These are phyloP conservation scores for Lasiosphaeria hispida DNA, from an alignment of 495 filamentous ascomycete species.

Conservation along the genomic window DNA sequence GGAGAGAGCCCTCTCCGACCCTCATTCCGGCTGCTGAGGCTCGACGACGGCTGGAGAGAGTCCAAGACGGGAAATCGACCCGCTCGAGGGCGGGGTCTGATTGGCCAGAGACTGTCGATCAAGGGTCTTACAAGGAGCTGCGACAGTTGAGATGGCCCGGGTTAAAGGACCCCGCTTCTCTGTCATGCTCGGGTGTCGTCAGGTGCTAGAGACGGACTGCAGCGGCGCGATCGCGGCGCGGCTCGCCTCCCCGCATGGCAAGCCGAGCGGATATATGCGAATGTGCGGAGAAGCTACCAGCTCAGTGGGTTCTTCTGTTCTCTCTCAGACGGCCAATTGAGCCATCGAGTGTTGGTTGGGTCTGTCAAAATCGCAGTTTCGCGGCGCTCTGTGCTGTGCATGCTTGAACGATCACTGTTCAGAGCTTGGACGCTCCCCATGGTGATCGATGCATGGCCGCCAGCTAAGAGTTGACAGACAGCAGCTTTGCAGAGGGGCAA, in stretches of 20 bases:
- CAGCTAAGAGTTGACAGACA: slow-evolving; percentile 11
- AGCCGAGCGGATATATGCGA: slow-evolving; percentile 8
- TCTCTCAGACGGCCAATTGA: neutral
- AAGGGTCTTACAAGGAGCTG: slow-evolving; percentile 20
- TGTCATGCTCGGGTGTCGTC: slow-evolving; percentile 2
- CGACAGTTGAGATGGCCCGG: slow-evolving; percentile 10
- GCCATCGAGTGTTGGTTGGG: neutral
- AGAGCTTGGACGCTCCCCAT: neutral
- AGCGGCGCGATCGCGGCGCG: neutral
- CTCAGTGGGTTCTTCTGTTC: neutral
- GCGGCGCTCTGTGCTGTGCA: slow-evolving; percentile 1
- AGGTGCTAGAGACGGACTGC: neutral
- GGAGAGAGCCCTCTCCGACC: too few relatives aligned
- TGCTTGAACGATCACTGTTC: neutral
- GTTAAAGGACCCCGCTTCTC: neutral
- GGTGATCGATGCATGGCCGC: slow-evolving; percentile 5
- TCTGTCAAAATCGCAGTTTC: neutral
- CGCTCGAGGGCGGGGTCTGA: slow-evolving; percentile 6
- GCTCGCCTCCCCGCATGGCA: neutral
- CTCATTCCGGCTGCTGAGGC: neutral
- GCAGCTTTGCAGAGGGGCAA: slow-evolving; percentile 11
- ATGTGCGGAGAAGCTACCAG: slow-evolving; percentile 10
- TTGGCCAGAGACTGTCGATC: slow-evolving; percentile 21
- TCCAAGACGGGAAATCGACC: slow-evolving; percentile 24
- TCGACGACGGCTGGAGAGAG: neutral